phyloP scores from a whole-genome alignment of 2,329 filamentous ascomycete species.

The Pochonia chlamydosporia region DNA sequence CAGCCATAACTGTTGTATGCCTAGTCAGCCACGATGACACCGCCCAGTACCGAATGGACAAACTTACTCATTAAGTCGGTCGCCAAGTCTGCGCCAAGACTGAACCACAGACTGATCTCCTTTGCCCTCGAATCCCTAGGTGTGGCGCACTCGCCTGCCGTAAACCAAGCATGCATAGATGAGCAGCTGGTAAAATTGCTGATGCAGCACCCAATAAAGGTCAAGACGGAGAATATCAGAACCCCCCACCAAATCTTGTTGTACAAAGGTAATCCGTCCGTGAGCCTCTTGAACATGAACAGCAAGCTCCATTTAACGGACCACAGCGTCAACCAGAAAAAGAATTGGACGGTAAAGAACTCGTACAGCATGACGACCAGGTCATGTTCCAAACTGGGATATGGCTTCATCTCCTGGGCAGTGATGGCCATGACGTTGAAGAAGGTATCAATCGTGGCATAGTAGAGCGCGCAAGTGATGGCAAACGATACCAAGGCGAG shows the following conservation, averaged over 20 bases:
- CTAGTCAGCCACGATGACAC: background rate
- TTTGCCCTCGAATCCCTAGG: conserved; percentile 12
- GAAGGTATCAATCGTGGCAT: conserved; percentile 12
- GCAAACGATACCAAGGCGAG: conserved; percentile 10
- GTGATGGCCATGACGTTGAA: conserved; percentile 11
- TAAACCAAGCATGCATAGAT: conserved; percentile 16
- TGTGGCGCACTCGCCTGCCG: conserved; percentile 11
- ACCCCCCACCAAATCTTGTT: conserved; percentile 13
- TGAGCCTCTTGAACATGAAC: conserved; percentile 15
- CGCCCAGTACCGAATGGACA: too few relatives aligned
- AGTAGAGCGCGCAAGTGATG: conserved; percentile 12
- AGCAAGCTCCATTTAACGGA: conserved; percentile 16
- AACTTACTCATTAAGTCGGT: conserved; percentile 16
- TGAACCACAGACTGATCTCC: conserved; percentile 15
- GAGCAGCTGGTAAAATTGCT: conserved; percentile 17
- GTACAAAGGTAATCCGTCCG: conserved; percentile 11
- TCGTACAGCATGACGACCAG: conserved; percentile 13
- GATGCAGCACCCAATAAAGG: conserved; percentile 14
- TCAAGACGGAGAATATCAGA: conserved; percentile 12
- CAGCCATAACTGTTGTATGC: conserved; percentile 10
- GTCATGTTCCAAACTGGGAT: conserved; percentile 4
- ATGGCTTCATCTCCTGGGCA: conserved; percentile 7
- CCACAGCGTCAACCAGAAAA: conserved; percentile 16
- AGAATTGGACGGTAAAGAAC: conserved; percentile 16
- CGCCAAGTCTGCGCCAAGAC: conserved; percentile 12